Base-by-base conservation (phyloP, 345 rosid genomes). In the Jatropha curcas region DNA sequence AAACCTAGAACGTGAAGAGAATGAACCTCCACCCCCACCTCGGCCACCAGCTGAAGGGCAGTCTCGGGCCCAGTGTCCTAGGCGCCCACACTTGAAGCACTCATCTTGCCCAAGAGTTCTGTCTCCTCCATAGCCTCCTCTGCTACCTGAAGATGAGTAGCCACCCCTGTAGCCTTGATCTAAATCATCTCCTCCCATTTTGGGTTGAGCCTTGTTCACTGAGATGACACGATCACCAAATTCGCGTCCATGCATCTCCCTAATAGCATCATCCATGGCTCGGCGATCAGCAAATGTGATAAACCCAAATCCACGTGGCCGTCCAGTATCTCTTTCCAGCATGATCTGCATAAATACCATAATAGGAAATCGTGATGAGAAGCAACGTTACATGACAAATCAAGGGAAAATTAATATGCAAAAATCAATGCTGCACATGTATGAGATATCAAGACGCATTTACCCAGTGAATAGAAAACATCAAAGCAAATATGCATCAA, bases 1-100 rank as follows among this genome's bases (percentile, higher is more conserved):
- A 80, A 82, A 88, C 80, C 96, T 87, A 71, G 89, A 81, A 60
- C 88, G 92, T n/a, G 94, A 88, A 62, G 97, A 83, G 71, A 89
- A 77, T 28, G 90, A 80, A 72, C 91, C 86, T n/a, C 84, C 90
- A 60, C 79, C 82, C 24, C 88, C 89, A 53, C 89, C 97, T 69
- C 98, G 88, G 64, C 88, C 92, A 79, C 97, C 88, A 84, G 86
- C 92, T 52, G 96, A 84, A 34, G 98, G 96, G 70, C 99, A 96
- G 73, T 93, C 97, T 51, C 99, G 89, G 27, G 99, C 99, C 99
- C 99, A 96, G 45, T 96, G 99, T 35, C 99, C 99, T 27, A 68
- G 75, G 52, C 93, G 90, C 67, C 99, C 97, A 76, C 99, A 96
- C 76, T 90, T 96, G 84, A 88, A 96, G 86, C 99, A 96, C 65